Evolutionary conservation across 208 protist genomes (phyloP).

Genomic region (Crithidia acanthocephali): DNA sequence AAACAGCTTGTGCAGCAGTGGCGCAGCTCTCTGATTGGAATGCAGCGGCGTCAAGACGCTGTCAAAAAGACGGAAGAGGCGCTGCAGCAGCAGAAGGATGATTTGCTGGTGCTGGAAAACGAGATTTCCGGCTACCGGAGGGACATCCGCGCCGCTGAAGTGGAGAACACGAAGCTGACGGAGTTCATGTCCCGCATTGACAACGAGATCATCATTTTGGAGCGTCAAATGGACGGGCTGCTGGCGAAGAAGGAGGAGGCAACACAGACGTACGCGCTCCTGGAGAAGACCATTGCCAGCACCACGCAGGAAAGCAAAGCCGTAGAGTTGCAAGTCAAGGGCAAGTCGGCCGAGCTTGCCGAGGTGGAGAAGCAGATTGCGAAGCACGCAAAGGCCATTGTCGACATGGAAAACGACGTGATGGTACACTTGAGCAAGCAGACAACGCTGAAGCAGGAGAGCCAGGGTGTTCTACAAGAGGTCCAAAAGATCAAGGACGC

Average conservation of each 20-base stretch:
- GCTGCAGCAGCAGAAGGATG: constrained; percentile 91
- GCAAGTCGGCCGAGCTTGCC: constrained; percentile 61
- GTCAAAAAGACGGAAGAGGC: constrained; percentile 94
- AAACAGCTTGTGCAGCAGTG: constrained; percentile 96
- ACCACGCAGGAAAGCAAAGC: constrained; percentile 80
- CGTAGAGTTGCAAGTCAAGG: constrained; percentile 83
- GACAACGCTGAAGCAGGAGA: constrained; percentile 94
- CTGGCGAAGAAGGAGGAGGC: constrained; percentile 77
- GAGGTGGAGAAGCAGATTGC: constrained; percentile 85
- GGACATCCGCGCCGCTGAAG: constrained; percentile 82
- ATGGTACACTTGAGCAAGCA: constrained; percentile 90
- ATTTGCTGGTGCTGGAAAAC: constrained; percentile 90
- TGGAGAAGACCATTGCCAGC: constrained; percentile 85
- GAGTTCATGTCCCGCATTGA: constrained; percentile 93
- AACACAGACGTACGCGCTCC: constrained; percentile 71
- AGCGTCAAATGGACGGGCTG: constrained; percentile 90
- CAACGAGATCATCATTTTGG: constrained; percentile 90
- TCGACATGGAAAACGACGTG: constrained; percentile 91
- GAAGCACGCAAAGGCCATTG: constrained; percentile 82
- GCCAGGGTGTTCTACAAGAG: constrained; percentile 84
- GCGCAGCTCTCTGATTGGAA: constrained; percentile 93
- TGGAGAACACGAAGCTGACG: constrained; percentile 91
- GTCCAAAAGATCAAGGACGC: constrained; percentile 91
- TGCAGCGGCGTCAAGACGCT: constrained; percentile 95
- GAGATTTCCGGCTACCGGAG: constrained; percentile 92